These are phyloP conservation scores for Knoxia roxburghii DNA, from an alignment of 257 asterid genomes.

Conservation along the genomic window DNA sequence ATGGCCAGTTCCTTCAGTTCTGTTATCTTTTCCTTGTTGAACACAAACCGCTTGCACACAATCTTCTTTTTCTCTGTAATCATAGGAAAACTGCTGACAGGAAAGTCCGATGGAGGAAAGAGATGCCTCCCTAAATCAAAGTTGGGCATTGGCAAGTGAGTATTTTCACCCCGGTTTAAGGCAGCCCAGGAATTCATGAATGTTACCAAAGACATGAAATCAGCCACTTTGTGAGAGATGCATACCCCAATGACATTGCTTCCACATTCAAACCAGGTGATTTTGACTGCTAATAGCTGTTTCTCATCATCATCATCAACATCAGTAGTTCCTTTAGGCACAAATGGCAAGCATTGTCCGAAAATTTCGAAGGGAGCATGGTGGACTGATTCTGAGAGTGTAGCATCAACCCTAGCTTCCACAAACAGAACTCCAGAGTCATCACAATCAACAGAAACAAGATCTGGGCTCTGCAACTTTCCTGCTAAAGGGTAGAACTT, in stretches of 20 bases:
- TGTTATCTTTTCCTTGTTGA: conserved; percentile 22
- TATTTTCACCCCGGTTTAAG: not conserved
- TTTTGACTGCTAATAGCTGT: conserved; percentile 12
- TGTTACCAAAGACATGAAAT: not conserved
- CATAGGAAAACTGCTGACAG: not conserved
- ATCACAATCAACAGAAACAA: not conserved
- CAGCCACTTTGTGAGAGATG: conserved; percentile 17
- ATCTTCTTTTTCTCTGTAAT: not conserved
- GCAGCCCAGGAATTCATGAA: not conserved
- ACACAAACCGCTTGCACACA: conserved; percentile 21
- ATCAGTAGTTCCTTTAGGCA: not conserved
- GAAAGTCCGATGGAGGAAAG: not conserved
- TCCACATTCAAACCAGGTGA: conserved; percentile 25
- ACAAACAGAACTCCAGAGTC: too few relatives aligned
- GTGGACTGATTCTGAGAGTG: too few relatives aligned
- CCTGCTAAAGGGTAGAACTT: conserved; percentile 32
- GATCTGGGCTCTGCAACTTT: conserved; percentile 6
- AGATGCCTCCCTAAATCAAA: not conserved
- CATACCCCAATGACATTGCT: conserved; percentile 23
- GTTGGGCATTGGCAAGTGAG: not conserved
- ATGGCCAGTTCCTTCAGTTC: conserved; percentile 11
- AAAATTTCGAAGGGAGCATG: not conserved
- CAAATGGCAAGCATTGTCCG: not conserved
- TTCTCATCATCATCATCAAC: too few relatives aligned
- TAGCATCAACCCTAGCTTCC: too few relatives aligned